Base-by-base conservation (phyloP, 2,329 filamentous ascomycete genomes). In the Rutstroemia sp. region DNA sequence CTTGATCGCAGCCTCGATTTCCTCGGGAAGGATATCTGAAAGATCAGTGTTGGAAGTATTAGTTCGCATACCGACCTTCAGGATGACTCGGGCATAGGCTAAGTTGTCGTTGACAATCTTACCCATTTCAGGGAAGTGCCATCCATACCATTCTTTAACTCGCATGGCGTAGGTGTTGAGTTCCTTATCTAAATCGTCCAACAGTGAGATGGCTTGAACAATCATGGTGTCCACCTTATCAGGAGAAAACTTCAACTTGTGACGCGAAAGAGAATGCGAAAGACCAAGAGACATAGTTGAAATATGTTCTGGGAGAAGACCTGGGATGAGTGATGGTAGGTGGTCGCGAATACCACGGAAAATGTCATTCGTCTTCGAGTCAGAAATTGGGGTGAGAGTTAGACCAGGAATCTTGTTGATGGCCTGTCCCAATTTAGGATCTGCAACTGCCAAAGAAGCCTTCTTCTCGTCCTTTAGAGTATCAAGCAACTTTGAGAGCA, bases 161-260 rank as follows among this genome's bases (percentile, higher is more conserved):
- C 94, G 83, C 94, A 99, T 99, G 63, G 94, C 92, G 71, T 96
- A 97, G 66, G 90, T 94, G 79, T 99, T 99, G 62, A 99, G 79
- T 75, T 99, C 94, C 80, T 99, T 99, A 78, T 99, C 94, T 60
- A 99, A 78, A 63, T 99, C 94, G 71, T 99, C 94, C 48, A 99
- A 80, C 52, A 96, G 83, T 62, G 88, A 87, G 71, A 99, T 94
- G 57, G 92, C 92, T 76, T 99, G 94, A 58, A 99, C 92, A 70
- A 99, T 96, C 94, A 99, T 99, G 52, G 94, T 94, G 71, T 99
- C 94, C 65, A 99, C 92, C 80, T 99, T 99, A 71, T 99, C 92
- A 57, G 92, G 88, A 8, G 90, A 96, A 77, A 99, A 99, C 79
- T 96, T 96, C 70, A 99, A 85, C 81, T 96, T 97, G 78, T 99